Conservation (phyloP, 306 rosid genomes). For the Medicago truncatula region DNA sequence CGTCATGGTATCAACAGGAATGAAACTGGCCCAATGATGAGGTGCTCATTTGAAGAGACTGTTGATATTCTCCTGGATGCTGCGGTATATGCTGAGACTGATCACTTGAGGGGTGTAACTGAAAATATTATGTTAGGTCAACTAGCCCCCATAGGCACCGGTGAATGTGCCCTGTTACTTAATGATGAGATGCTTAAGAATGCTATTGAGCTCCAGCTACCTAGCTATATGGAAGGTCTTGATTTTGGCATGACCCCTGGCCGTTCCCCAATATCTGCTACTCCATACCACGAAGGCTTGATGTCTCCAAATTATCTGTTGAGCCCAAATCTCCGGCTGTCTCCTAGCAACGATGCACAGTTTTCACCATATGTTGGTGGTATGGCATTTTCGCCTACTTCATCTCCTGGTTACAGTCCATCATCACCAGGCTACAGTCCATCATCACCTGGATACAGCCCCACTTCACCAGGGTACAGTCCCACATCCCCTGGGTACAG, state of each 20-base stretch:
- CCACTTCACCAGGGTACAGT: slow-evolving; percentile 94
- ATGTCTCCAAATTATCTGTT: slow-evolving; percentile 93
- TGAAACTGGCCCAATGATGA: slow-evolving; percentile 99
- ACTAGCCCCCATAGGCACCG: slow-evolving; percentile 97
- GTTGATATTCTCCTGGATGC: slow-evolving; percentile 99
- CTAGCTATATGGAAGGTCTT: slow-evolving; percentile 96
- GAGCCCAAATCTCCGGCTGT: slow-evolving; percentile 89
- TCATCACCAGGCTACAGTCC: slow-evolving; percentile 97
- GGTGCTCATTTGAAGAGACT: slow-evolving; percentile 98
- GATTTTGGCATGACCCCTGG: slow-evolving; percentile 98
- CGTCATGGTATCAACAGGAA: slow-evolving; percentile 97
- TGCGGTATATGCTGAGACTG: slow-evolving; percentile 92
- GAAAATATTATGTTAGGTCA: slow-evolving; percentile 98
- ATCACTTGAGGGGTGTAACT: slow-evolving; percentile 88
- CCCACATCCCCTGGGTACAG: slow-evolving; percentile 96
- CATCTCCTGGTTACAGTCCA: slow-evolving; percentile 96
- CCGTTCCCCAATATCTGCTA: slow-evolving; percentile 86
- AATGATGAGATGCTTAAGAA: slow-evolving; percentile 96
- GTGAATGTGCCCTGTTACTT: slow-evolving; percentile 82
- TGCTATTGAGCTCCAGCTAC: slow-evolving; percentile 96
- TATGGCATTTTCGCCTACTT: slow-evolving; percentile 93
- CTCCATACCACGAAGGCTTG: slow-evolving; percentile 95
- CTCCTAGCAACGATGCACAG: slow-evolving; percentile 91
- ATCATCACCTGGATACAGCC: slow-evolving; percentile 95
- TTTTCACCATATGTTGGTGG: slow-evolving; percentile 98